phyloP scores from a whole-genome alignment of 495 filamentous ascomycete genomes.

The Penicillium cataractarum region DNA sequence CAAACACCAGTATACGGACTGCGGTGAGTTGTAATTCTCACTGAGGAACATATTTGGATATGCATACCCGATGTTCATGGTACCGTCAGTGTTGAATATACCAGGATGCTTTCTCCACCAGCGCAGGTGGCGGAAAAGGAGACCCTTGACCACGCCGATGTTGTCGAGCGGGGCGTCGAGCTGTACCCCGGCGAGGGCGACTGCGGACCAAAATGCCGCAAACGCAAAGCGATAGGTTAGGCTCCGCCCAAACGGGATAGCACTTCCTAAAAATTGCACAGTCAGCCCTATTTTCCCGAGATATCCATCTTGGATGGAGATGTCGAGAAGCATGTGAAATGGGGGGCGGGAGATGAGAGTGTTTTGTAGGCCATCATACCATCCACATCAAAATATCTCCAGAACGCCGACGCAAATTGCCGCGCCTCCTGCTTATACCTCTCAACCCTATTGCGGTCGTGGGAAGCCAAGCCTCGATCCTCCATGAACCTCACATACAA shows the following conservation, averaged over 20 bases:
- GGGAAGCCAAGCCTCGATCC: background rate
- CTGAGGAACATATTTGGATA: conserved; percentile 76
- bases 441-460: conserved; percentile 45
- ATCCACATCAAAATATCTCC: conserved; percentile 59
- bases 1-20: conserved; percentile 71
- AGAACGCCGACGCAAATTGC: conserved; percentile 62
- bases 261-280: background rate
- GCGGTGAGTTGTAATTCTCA: conserved; percentile 78
- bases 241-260: conserved; percentile 69
- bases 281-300: background rate
- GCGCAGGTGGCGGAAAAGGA: conserved; percentile 68
- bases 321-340: background rate
- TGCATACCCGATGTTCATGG: conserved; percentile 70
- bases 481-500: conserved; percentile 19
- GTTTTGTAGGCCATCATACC: conserved; percentile 4
- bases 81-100: conserved; percentile 52
- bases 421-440: conserved; percentile 66
- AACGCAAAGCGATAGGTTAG: conserved; percentile 77
- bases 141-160: conserved; percentile 67
- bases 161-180: conserved; percentile 42
- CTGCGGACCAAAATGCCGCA: conserved; percentile 72
- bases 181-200: conserved; percentile 66
- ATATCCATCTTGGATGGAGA: background rate
- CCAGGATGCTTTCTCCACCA: conserved; percentile 77
- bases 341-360: too few species aligned